These are phyloP conservation scores for Chlorophyllum brunneum DNA, from an alignment of 768 basidiomycete genomes.

Conservation along the genomic window DNA sequence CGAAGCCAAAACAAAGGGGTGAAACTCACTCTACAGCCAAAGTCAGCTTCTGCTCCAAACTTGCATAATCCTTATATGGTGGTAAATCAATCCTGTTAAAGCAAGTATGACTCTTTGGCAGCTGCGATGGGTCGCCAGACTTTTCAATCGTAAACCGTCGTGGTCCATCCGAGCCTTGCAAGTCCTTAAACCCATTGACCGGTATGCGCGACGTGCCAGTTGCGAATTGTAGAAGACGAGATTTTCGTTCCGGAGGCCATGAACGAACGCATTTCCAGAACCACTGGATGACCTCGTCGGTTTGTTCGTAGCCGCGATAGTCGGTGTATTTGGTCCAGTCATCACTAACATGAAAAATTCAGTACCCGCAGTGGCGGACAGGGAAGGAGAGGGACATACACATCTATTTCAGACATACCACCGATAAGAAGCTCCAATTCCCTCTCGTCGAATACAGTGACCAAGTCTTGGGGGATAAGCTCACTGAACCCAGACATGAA, in stretches of 20 bases:
- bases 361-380: background rate
- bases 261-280: constrained; percentile 99
- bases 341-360: constrained; percentile 45
- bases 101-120: constrained; percentile 96
- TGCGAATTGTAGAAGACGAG: constrained; percentile 91
- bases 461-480: constrained; percentile 94
- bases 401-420: constrained; percentile 99
- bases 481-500: constrained; percentile 99
- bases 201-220: constrained; percentile 97
- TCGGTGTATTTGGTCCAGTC: constrained; percentile 99
- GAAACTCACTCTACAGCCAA: constrained; percentile 84
- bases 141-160: constrained; percentile 98
- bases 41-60: constrained; percentile 91
- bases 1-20: constrained; percentile 12
- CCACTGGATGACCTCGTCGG: constrained; percentile 97
- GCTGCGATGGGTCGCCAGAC: constrained; percentile 91
- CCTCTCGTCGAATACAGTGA: constrained; percentile 98
- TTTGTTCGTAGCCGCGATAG: constrained; percentile 94
- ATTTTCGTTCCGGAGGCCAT: constrained; percentile 99
- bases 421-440: constrained; percentile 97
- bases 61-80: constrained; percentile 95
- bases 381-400: constrained; percentile 55
- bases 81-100: constrained; percentile 97
- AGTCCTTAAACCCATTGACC: constrained; percentile 97
- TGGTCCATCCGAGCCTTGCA: constrained; percentile 97